Evolutionary conservation across 345 rosid genomes (phyloP).

Genomic region (Raphanus raphanistrum): DNA sequence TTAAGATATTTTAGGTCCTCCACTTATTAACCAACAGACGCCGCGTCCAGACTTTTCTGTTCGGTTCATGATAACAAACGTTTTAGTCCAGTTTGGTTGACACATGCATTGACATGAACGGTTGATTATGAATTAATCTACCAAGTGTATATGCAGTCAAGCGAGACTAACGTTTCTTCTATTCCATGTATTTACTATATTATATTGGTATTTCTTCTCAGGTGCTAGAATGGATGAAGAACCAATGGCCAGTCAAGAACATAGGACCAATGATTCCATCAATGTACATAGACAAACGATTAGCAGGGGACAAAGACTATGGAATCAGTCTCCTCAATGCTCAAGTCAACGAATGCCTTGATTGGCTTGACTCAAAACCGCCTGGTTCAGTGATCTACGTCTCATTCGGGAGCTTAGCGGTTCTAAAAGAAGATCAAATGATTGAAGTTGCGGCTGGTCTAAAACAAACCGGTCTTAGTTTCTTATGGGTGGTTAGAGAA

Average conservation of each 20-base stretch:
- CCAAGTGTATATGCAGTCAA: not conserved
- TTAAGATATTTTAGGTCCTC: not conserved
- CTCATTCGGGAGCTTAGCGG: constrained; percentile 54
- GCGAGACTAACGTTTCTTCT: not conserved
- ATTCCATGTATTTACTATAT: not conserved
- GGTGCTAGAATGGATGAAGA: constrained; percentile 51
- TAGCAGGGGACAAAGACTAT: constrained; percentile 48
- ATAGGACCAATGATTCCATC: constrained; percentile 61
- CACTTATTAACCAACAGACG: not conserved
- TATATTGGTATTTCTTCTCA: not conserved
- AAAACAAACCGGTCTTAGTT: constrained; percentile 36
- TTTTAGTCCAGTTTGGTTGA: constrained; percentile 1
- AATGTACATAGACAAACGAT: constrained; percentile 48
- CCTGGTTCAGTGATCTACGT: constrained; percentile 47
- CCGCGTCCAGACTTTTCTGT: not conserved
- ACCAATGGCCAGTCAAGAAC: constrained; percentile 39
- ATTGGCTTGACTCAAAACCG: constrained; percentile 55
- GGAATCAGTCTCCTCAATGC: constrained; percentile 53
- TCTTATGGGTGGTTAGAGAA: constrained; percentile 64
- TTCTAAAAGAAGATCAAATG: constrained; percentile 50
- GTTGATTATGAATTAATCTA: not conserved
- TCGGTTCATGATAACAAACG: not conserved
- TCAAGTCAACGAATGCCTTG: constrained; percentile 35
- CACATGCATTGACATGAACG: not conserved
- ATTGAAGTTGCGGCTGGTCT: constrained; percentile 48